Percentiles rank a stretch among this genome's conserved stretches.
Evolutionary conservation across 2,329 filamentous ascomycete genomes (phyloP).

Genomic region (Hysterium pulicare): DNA sequence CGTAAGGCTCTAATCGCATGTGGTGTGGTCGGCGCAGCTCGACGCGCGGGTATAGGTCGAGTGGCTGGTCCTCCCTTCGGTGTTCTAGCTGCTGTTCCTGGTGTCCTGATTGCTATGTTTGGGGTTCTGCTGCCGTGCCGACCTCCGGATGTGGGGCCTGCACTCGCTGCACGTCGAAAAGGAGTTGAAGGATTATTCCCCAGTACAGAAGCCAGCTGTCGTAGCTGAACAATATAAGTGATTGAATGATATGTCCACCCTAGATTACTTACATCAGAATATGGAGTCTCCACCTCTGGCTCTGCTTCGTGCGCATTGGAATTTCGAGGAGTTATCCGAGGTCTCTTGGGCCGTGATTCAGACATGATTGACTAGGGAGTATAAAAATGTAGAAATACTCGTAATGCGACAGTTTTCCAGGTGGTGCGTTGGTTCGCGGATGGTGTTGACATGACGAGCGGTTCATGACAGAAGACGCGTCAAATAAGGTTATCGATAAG

Average conservation of each 20-base stretch:
- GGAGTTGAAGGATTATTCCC: constrained; percentile 32
- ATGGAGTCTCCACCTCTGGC: constrained; percentile 13
- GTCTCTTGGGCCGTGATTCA: constrained; percentile 35
- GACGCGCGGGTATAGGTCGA: constrained; percentile 30
- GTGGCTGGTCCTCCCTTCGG: constrained; percentile 31
- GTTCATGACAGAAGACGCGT: not conserved
- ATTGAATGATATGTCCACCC: not conserved
- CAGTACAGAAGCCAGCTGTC: constrained; percentile 24
- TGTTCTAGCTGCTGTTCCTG: constrained; percentile 31
- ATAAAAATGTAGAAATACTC: not conserved
- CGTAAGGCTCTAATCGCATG: constrained; percentile 54
- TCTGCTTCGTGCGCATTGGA: constrained; percentile 10
- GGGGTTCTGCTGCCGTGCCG: constrained; percentile 22
- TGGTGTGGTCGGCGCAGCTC: constrained; percentile 50
- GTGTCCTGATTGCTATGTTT: constrained; percentile 27
- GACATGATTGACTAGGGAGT: constrained; percentile 21
- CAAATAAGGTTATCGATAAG: constrained; percentile 9
- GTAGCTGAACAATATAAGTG: constrained; percentile 19
- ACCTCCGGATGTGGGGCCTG: constrained; percentile 30
- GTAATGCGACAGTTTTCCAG: too few relatives aligned
- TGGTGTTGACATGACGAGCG: too few relatives aligned
- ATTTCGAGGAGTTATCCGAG: constrained; percentile 24
- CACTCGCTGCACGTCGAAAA: constrained; percentile 32
- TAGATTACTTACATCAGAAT: constrained; percentile 16
- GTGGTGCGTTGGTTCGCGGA: too few relatives aligned